A percentile compares a stretch with the other conserved stretches of the same genome.
These are phyloP conservation scores for Trametopsis cervina DNA, from an alignment of 768 basidiomycete genomes.

Conservation along the genomic window DNA sequence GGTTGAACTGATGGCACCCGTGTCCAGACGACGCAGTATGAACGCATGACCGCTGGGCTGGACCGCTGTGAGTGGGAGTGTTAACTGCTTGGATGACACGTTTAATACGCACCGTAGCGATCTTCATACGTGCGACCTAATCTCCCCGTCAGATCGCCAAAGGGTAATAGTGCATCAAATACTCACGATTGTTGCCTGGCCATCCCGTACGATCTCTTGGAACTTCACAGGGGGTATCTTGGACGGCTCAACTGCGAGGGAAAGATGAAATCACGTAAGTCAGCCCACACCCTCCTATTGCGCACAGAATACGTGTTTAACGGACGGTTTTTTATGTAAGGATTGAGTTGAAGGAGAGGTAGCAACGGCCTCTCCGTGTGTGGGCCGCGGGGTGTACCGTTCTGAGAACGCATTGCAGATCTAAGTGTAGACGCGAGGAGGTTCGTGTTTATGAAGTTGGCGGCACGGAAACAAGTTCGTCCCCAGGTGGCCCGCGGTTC, in stretches of 20 bases:
- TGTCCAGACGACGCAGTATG: constrained; percentile 90
- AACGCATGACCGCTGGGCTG: constrained; percentile 83
- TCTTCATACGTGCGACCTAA: constrained; percentile 85
- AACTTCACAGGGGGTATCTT: constrained; percentile 78
- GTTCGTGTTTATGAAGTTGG: neutral
- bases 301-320: constrained; percentile 5
- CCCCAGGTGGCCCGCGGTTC: neutral
- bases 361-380: constrained; percentile 12
- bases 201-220: constrained; percentile 84
- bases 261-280: constrained; percentile 21
- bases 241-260: constrained; percentile 29
- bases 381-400: neutral
- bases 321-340: constrained; percentile 23
- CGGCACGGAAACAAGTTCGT: neutral
- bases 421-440: neutral
- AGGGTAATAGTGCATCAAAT: constrained; percentile 1
- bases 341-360: constrained; percentile 17
- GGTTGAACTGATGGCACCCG: constrained; percentile 84
- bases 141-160: constrained; percentile 13
- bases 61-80: constrained; percentile 9
- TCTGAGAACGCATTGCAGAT: neutral
- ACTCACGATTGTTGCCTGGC: constrained; percentile 76
- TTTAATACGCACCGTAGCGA: constrained; percentile 65
- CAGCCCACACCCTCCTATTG: constrained; percentile 25
- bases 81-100: constrained; percentile 5